Conservation (phyloP, 805 yeast genomes). For the Ogataea saltuana region DNA sequence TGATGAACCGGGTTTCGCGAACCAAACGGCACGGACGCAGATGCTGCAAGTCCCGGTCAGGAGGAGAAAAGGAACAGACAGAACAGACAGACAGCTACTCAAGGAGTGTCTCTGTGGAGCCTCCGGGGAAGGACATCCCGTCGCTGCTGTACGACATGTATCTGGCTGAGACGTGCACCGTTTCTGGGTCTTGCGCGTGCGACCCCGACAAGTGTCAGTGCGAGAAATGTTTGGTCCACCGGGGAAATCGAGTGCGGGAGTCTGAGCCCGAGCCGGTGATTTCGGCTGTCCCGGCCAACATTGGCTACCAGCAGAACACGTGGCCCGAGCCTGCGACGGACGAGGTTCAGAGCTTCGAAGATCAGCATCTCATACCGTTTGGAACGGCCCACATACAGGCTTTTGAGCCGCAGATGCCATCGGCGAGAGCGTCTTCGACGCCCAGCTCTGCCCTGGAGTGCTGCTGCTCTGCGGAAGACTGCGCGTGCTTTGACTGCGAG, state of each 20-base stretch:
- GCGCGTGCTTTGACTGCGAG: slow-evolving; percentile 38
- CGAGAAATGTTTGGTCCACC: slow-evolving; percentile 35
- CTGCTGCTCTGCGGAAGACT: slow-evolving; percentile 34
- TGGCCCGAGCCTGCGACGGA: not conserved
- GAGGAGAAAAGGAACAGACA: slow-evolving; percentile 1
- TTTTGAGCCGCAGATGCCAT: not conserved
- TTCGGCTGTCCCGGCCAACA: slow-evolving; percentile 2
- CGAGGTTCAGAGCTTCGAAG: not conserved
- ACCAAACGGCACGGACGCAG: slow-evolving; percentile 22
- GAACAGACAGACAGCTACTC: no score
- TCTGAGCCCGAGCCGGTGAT: no score
- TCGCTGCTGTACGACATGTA: slow-evolving; percentile 31
- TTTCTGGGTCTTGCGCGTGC: slow-evolving; percentile 39
- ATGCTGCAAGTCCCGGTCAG: slow-evolving; percentile 14
- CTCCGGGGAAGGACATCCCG: no score
- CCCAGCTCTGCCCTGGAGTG: slow-evolving; percentile 26
- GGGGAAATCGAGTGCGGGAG: no score
- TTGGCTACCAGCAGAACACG: slow-evolving; percentile 1
- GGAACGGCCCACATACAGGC: slow-evolving; percentile 4
- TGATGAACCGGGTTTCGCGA: slow-evolving; percentile 28
- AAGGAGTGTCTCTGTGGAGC: no score
- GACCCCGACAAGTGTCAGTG: slow-evolving; percentile 35
- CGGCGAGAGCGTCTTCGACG: slow-evolving; percentile 5
- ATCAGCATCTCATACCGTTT: slow-evolving; percentile 1
- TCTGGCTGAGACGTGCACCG: slow-evolving; percentile 35